phyloP scores from a whole-genome alignment of 257 asterid genomes.

The Petunia axillaris region DNA sequence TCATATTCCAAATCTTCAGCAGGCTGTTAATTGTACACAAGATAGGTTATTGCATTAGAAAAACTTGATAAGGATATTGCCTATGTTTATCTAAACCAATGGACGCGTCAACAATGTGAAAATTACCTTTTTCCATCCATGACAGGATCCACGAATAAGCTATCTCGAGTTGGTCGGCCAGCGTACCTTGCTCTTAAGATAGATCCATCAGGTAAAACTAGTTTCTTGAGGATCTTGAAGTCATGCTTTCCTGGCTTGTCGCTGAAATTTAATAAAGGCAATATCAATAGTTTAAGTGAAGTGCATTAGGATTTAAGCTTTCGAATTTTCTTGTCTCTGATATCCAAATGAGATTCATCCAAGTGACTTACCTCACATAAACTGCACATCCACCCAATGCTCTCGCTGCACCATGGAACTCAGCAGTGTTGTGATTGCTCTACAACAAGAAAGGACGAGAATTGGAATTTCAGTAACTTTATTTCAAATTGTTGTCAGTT shows the following conservation, averaged over 20 bases:
- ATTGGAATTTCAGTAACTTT: no score
- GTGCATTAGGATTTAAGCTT: background rate
- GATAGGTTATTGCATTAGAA: background rate
- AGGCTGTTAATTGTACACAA: slow-evolving; percentile 40
- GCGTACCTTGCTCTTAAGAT: slow-evolving; percentile 61
- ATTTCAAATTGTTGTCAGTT: no score
- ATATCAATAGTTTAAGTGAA: background rate
- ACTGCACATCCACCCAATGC: slow-evolving; percentile 68
- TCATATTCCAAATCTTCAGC: slow-evolving; percentile 78
- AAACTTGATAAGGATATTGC: background rate
- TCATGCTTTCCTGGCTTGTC: slow-evolving; percentile 64
- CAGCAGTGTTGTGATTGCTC: slow-evolving; percentile 58
- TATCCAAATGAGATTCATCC: background rate
- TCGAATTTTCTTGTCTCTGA: background rate
- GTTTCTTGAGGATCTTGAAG: slow-evolving; percentile 60
- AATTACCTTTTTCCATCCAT: slow-evolving; percentile 63
- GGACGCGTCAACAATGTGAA: background rate
- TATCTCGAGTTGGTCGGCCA: slow-evolving; percentile 67
- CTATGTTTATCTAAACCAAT: background rate
- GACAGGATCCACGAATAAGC: slow-evolving; percentile 62
- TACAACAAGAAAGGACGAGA: slow-evolving; percentile 12
- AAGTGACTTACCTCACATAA: slow-evolving; percentile 55
- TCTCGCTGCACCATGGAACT: slow-evolving; percentile 69
- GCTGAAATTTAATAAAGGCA: slow-evolving; percentile 25
- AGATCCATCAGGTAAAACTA: slow-evolving; percentile 70